A percentile compares a stretch with the other conserved stretches of the same genome.
phyloP scores from a whole-genome alignment of 2,329 filamentous ascomycete genomes.

The Rosellinia necatrix region DNA sequence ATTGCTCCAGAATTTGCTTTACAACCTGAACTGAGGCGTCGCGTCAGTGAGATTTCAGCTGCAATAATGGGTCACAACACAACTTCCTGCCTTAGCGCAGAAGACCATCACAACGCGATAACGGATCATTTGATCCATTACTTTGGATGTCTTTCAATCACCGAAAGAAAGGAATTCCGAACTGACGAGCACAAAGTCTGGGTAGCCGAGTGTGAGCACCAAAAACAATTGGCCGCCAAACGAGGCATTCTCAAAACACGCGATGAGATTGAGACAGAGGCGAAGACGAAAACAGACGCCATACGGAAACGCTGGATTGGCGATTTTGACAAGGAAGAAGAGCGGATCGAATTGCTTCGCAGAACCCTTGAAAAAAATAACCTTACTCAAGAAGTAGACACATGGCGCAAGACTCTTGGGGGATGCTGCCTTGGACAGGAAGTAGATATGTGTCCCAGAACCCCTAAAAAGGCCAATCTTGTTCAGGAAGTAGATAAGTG shows the following conservation, averaged over 20 bases:
- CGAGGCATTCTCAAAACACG: background rate
- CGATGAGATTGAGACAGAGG: background rate
- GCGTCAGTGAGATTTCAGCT: background rate
- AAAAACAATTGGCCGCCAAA: background rate
- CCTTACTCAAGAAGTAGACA: background rate
- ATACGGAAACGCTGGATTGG: background rate
- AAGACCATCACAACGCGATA: background rate
- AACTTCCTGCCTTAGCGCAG: constrained; percentile 1
- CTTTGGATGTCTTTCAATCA: background rate
- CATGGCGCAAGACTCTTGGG: background rate
- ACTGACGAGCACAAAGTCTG: background rate
- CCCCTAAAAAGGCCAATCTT: no score
- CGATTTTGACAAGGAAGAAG: background rate
- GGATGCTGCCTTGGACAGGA: no score
- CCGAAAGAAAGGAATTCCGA: background rate
- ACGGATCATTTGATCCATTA: background rate
- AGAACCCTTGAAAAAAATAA: background rate
- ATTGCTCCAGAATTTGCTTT: background rate
- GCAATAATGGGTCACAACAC: background rate
- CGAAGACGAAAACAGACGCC: background rate
- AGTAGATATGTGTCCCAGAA: no score
- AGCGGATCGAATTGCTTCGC: background rate
- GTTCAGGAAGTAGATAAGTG: background rate
- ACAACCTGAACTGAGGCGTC: background rate
- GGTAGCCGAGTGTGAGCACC: background rate